Base-by-base conservation (phyloP, 805 yeast species). In the Cyberlindnera japonica region DNA sequence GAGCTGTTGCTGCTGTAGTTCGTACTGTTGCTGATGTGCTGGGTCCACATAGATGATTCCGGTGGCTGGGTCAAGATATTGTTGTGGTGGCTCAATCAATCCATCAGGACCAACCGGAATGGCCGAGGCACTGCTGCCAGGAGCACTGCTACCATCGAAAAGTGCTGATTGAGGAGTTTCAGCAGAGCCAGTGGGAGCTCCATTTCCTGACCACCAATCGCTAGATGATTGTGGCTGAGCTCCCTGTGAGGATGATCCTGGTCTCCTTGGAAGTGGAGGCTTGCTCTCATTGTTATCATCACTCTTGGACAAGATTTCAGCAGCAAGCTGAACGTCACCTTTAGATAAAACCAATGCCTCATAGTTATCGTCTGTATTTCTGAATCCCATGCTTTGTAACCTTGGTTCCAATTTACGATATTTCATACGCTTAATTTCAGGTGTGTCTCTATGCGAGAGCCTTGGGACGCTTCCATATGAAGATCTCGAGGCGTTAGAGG, bases 1-100 rank as follows among this genome's bases (percentile, higher is more conserved):
- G 11, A 47, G 33, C 24, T 47, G 53, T 15, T 51, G 52, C 23
- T 55, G 57, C 31, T 54, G 58, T 12, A 45, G 50, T 25, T 49
- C 49, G 35, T 53, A 57, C 30, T 51, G 54, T 28, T 57, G 58
- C 36, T 81, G 84, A 51, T 82, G 88, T 33, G 74, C 77, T 10
- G 79, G 72, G 53, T 83, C 90, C 25, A 83, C 75, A 51, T 83
- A 83, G 4, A 81, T 61, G 35, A 77, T 72, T 11, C 91, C 90
- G 0, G 88, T 81, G 7, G 72, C 65, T 3, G 89, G 88, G 51
- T 83, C 90, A 16, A 81, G 69, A 55, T 79, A 83, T 54, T 82
- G 91, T 64, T 83, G 61, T 69, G 78, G 59, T 67, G 83, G 38
- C 59, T 74, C 63, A 54, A 58, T 7, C 49, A 55, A 10, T 53